Evolutionary conservation across 257 asterid genomes (phyloP), one percentile per base, ranked within the genome.

Genomic region (Leonotis leonurus): DNA sequence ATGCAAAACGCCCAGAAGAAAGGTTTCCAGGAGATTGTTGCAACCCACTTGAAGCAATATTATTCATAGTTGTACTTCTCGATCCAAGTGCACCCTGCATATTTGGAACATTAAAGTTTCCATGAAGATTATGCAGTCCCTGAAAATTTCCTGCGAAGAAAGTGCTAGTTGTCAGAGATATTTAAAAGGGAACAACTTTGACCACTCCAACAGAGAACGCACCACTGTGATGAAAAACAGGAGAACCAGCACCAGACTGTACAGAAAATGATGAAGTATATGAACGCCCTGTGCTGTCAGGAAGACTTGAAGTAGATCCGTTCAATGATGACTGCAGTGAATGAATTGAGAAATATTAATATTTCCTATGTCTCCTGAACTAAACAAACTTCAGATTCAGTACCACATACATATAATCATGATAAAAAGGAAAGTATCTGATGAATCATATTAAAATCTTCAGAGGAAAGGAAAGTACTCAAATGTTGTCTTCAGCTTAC

Each of bases 81-180:
- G 99, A 90, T 58, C 97, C 97, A 71, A 89, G 96, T 11, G 87
- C 66, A 32, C 96, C 97, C 8, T 92, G 89, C 86, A 93, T 76
- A 73, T 78, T 93, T 13, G 96, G 94, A 64, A 89, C 87, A 73
- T 82, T 85, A 67, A 74, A 93, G 75, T 85, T 87, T 55, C 95
- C 96, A 74, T 93, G 99, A 61, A 85, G 75, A 58, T 85, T 89
- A 66, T 85, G 97, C 75, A 93, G 81, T 53, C 97, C 97, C 70
- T 89, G 99, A 63, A 89, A 82, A 77, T 76, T 81, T 65, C 97
- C 99, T 90, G 93, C 46, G 71, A 70, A 39, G 59, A 61, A 7
- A 9, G 66, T 74, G 67, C 41, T 72, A 57, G 36, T n/a, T n/a
- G n/a, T n/a, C n/a, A n/a, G n/a, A n/a, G n/a, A n/a, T n/a, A n/a